Evolutionary conservation across 2,329 filamentous ascomycete species (phyloP), one percentile per base, ranked within the genome.

Genomic region (Blumeria graminis): DNA sequence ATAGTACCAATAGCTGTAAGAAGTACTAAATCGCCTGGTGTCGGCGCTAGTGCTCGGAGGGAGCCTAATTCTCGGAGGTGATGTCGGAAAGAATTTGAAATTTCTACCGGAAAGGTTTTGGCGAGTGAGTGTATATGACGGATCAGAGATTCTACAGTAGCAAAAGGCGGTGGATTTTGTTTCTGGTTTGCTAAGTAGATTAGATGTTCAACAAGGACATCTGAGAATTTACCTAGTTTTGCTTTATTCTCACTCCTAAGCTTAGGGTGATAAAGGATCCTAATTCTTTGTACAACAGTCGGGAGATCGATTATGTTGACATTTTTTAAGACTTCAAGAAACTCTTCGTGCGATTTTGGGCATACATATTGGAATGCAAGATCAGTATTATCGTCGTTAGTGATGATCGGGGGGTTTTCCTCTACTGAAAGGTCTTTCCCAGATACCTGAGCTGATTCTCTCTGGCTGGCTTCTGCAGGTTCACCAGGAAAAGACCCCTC

Each of bases 111-210:
- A 63, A 88, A 93, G 54, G 80, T 84, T 66, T 94, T 90, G 3
- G 89, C 84, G 56, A 98, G 74, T 1, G 90, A 96, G 69, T 98
- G 93, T 28, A 94, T 75, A 68, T 98, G 92, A 52, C 92, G 84
- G 58, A 90, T 81, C 13, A 95, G 69, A 55, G 77, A 83, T 68
- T 98, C 92, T 14, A 93, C 67, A 1, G 85, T 74, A 0, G 74
- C 68, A 62, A 92, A 84, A 0, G 81, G 74, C 22, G 22, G 22
- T 3, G 80, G 74, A 9, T 72, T 69, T 54, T 58, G 32, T 33
- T 62, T 56, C 51, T 65, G 62, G 55, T 71, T 69, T 56, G 73
- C 74, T 14, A 76, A 68, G 57, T 74, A 71, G 3, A 71, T 71
- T 45, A 82, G 66, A 62, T 78, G 77, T 59, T 84, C 78, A 28